Conservation (phyloP, 768 basidiomycete genomes). For the Cantharellus cinnabarinus region DNA sequence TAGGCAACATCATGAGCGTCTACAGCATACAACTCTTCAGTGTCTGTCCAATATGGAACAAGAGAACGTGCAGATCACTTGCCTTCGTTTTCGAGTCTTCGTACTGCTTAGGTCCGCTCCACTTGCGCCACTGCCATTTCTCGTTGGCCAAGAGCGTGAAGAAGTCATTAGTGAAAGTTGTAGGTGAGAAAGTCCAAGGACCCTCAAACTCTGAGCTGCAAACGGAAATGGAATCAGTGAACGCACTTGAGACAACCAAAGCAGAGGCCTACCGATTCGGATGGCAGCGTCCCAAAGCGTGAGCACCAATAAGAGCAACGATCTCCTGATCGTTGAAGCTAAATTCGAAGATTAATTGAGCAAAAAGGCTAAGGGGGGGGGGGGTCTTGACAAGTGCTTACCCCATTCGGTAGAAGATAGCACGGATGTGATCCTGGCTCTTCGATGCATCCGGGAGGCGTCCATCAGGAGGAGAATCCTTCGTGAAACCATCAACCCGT, state of each 20-base stretch:
- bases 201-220: slow-evolving; percentile 59
- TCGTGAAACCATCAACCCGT: slow-evolving; percentile 65
- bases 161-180: slow-evolving; percentile 69
- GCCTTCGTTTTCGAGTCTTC: slow-evolving; percentile 71
- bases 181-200: slow-evolving; percentile 92
- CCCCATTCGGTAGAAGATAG: slow-evolving; percentile 88
- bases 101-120: slow-evolving; percentile 83
- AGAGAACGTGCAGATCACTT: neutral
- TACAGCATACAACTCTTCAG: neutral
- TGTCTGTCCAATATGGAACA: neutral
- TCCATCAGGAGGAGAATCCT: slow-evolving; percentile 64
- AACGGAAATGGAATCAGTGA: neutral
- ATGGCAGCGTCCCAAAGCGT: slow-evolving; percentile 94
- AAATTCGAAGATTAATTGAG: neutral
- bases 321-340: slow-evolving; percentile 94
- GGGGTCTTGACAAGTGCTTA: slow-evolving; percentile 10
- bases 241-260: neutral
- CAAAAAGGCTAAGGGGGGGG: too few species aligned
- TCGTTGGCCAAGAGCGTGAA: slow-evolving; percentile 73
- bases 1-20: slow-evolving; percentile 90
- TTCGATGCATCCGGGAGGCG: slow-evolving; percentile 76
- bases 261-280: slow-evolving; percentile 32
- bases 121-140: slow-evolving; percentile 93
- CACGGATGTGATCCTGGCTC: slow-evolving; percentile 67
- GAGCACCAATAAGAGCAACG: slow-evolving; percentile 82